Evolutionary conservation across 495 filamentous ascomycete genomes (phyloP).

Genomic region (Talaromyces liani): DNA sequence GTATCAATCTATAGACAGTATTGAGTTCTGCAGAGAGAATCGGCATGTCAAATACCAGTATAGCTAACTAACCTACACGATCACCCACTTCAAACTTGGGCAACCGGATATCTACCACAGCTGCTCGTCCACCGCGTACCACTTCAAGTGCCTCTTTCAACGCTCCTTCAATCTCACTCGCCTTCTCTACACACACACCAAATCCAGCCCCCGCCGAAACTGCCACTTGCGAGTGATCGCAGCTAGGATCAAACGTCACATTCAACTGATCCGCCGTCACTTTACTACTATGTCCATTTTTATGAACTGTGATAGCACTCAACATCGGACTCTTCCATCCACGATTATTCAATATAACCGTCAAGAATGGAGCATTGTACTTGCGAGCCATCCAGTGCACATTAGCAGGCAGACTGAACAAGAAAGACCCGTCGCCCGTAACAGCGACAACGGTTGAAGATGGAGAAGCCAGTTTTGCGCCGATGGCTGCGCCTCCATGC

Average conservation of each 20-base stretch:
- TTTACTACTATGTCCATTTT: background rate
- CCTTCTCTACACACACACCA: background rate
- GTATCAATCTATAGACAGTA: background rate
- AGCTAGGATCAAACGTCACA: background rate
- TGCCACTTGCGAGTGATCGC: background rate
- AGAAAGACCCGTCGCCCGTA: background rate
- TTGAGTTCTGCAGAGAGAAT: background rate
- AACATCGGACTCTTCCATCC: constrained; percentile 10
- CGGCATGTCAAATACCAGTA: background rate
- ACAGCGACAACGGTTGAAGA: background rate
- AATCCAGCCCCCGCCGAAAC: background rate
- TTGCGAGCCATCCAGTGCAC: background rate
- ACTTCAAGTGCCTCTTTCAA: background rate
- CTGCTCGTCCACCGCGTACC: background rate
- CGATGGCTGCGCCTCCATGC: too few relatives aligned
- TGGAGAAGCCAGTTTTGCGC: background rate
- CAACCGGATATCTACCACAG: background rate
- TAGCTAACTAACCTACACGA: background rate
- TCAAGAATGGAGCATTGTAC: constrained; percentile 15
- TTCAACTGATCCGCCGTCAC: background rate
- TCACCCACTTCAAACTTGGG: background rate
- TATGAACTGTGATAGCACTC: background rate
- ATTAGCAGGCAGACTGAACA: background rate
- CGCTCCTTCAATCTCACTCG: background rate
- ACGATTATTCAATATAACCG: constrained; percentile 23